Evolutionary conservation across 2,329 filamentous ascomycete species (phyloP).

Genomic region (Aspergillus sp.): DNA sequence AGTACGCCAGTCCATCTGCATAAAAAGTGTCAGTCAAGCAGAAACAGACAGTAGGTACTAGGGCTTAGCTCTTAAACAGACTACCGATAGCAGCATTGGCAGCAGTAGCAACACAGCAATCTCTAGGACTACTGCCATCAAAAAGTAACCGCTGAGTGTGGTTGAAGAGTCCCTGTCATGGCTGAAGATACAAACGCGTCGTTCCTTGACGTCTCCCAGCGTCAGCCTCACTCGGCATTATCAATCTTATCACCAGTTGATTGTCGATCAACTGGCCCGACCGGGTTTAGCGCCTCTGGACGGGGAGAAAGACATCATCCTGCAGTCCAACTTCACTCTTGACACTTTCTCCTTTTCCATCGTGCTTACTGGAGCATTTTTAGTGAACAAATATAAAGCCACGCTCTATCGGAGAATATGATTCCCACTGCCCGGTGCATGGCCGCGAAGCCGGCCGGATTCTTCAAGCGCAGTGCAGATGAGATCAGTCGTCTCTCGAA

Average conservation of each 20-base stretch:
- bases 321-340: neutral
- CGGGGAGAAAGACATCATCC: neutral
- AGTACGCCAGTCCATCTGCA: too few relatives aligned
- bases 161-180: neutral
- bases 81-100: too few relatives aligned
- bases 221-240: neutral
- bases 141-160: neutral
- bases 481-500: slow-evolving; percentile 50
- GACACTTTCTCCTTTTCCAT: neutral
- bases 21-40: too few relatives aligned
- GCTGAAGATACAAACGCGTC: neutral
- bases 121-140: too few relatives aligned
- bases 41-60: too few relatives aligned
- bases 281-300: slow-evolving; percentile 1
- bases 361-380: too few relatives aligned
- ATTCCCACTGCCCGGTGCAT: slow-evolving; percentile 33
- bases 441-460: slow-evolving; percentile 38
- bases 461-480: slow-evolving; percentile 51
- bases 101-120: too few relatives aligned
- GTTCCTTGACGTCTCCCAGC: neutral
- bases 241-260: slow-evolving; percentile 5
- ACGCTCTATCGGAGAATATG: slow-evolving; percentile 16
- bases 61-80: too few relatives aligned
- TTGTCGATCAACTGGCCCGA: neutral
- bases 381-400: too few relatives aligned